Evolutionary conservation across 176 grass and related monocot species (phyloP), one percentile per base, ranked within the genome.

Genomic region (Cymbopogon citratus): DNA sequence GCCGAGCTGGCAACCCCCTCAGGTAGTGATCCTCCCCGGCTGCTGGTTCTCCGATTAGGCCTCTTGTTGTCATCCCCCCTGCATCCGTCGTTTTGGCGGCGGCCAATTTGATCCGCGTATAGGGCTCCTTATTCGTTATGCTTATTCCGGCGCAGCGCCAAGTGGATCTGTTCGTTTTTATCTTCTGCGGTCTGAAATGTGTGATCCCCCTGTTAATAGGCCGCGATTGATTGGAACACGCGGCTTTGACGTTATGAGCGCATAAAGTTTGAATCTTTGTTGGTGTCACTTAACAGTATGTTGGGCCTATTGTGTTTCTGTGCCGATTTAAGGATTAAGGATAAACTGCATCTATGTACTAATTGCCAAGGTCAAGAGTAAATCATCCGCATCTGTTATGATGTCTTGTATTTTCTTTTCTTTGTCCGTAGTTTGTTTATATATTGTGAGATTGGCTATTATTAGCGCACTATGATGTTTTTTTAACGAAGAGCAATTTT

Each of bases 1-100:
- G 91, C 49, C 81, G 91, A 77, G 80, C 90, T 51, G 54, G 76
- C 38, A 80, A 76, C 66, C 85, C 82, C 54, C 23, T 84, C 56
- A 97, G 87, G 94, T 94, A 71, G 52, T 7, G 16, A 54, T 26
- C 23, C 73, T 52, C 35, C 56, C 64, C 64, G 3, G 41, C 67
- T 34, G 31, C 46, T 29, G 21, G 69, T 74, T 54, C 31, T 21
- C 48, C 3, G 8, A 23, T 66, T 65, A 7, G 54, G 31, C 13
- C 24, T 72, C 19, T 18, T 26, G 13, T 5, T 33, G 63, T n/a
- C 9, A 45, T 33, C 31, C 71, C 7, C 59, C 2, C 14, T 27
- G 31, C 4, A 24, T 29, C 16, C 14, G 1, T 75, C 7, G 28
- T 26, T 63, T 9, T 45, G 19, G 54, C 7, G 19, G 61, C 7